Base-by-base conservation (phyloP, 192 early-diverging fungal species). In the Helicostylum pulchrum region DNA sequence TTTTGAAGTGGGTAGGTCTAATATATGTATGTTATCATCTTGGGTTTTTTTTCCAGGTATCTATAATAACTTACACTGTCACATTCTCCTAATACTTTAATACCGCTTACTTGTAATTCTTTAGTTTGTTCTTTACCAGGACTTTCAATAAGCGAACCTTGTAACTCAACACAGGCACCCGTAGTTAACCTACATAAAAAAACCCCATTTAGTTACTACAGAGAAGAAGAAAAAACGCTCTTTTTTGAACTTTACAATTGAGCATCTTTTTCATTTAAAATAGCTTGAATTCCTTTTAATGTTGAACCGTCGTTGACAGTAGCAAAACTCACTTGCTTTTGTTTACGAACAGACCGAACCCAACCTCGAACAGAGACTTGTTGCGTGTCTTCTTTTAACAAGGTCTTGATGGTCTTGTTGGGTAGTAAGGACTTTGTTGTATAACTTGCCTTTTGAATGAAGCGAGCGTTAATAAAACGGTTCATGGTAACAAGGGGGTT, bases 1-100 rank as follows among this genome's bases (percentile, higher is more conserved):
- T 96, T 96, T 74, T 93, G 90, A 50, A 96, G 72, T 2, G 94
- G 94, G 57, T 94, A 96, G 14, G 83, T 74, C 84, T 90, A 66
- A 21, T 17, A 30, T 66, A 42, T 58, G 20, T 51, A 26, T 4
- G n/a, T 30, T n/a, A 26, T 52, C 11, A 60, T 15, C 3, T 34
- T 31, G 36, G 4, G 43, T 23, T 21, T 53, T 43, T 44, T 44
- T 58, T 58, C 1, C 43, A 14, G 4, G 12, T 31, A 26, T 26
- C 11, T 43, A 42, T 47, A 21, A 26, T 26, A 3, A 9, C 42
- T 60, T 73, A 73, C 90, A 14, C 78, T 67, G 73, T 87, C 83
- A 48, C 85, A 79, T 11, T 69, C 54, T 6, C 88, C 88, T 17
- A 90, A 67, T 7, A 90, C 66, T 59, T 77, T 62, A 11, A 84